Conservation (phyloP, 257 asterid species). For the Coffea canephora region DNA sequence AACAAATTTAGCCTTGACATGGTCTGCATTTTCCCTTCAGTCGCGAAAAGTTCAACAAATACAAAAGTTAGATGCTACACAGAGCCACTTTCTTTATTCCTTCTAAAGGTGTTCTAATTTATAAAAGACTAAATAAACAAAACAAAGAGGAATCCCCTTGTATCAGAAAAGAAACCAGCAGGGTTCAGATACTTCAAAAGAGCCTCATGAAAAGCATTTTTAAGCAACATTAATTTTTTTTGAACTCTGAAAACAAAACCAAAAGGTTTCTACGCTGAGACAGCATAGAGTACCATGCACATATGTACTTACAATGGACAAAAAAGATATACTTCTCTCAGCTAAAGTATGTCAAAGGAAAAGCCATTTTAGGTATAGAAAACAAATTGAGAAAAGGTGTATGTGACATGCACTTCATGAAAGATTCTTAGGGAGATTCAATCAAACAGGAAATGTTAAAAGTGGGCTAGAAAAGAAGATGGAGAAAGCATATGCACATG, state of each 20-base stretch:
- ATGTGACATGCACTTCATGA: not conserved
- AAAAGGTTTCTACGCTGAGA: not conserved
- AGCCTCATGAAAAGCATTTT: not conserved
- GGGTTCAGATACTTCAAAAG: not conserved
- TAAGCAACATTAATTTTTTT: not conserved
- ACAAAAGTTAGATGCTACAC: not conserved
- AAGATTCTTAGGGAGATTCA: not conserved
- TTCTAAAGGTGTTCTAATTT: not conserved
- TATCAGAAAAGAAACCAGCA: not conserved
- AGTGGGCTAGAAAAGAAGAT: not conserved
- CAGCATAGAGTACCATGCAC: not conserved
- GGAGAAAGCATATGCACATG: not conserved
- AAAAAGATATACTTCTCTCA: not conserved
- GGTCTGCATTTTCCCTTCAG: slow-evolving; percentile 72
- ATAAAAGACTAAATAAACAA: not conserved
- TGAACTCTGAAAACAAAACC: not conserved
- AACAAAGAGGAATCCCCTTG: not conserved
- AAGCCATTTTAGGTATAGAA: not conserved
- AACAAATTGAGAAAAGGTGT: not conserved
- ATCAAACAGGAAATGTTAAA: not conserved
- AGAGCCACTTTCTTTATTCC: not conserved
- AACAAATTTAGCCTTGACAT: slow-evolving; percentile 70
- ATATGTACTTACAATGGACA: not conserved
- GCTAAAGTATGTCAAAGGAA: not conserved
- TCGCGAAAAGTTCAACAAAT: slow-evolving; percentile 3